Evolutionary conservation across 805 yeast species (phyloP).

Genomic region (Starmerella apicola): DNA sequence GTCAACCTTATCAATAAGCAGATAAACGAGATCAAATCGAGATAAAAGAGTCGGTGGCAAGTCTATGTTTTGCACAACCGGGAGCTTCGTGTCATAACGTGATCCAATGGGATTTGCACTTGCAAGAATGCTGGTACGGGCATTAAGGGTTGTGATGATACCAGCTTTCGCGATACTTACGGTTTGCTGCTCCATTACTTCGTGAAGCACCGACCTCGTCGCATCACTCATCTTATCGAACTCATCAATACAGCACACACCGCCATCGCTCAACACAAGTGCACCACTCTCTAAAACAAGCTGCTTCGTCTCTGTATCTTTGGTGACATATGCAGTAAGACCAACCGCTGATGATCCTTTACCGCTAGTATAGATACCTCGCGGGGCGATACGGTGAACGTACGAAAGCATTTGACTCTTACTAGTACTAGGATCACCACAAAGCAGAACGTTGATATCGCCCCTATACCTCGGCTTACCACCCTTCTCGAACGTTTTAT

Average conservation of each 20-base stretch:
- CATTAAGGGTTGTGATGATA: slow-evolving; percentile 90
- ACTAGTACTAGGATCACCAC: slow-evolving; percentile 98
- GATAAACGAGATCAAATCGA: slow-evolving; percentile 86
- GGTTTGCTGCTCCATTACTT: slow-evolving; percentile 99
- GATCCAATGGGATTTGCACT: slow-evolving; percentile 97
- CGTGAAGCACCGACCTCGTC: slow-evolving; percentile 89
- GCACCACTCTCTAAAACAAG: slow-evolving; percentile 94
- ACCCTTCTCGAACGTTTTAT: slow-evolving; percentile 76
- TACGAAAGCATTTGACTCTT: slow-evolving; percentile 90
- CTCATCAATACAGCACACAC: slow-evolving; percentile 97
- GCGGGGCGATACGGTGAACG: slow-evolving; percentile 93
- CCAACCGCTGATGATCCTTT: slow-evolving; percentile 99
- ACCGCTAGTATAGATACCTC: slow-evolving; percentile 97
- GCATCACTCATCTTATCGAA: slow-evolving; percentile 95
- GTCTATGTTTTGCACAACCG: slow-evolving; percentile 91
- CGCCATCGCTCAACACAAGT: slow-evolving; percentile 89
- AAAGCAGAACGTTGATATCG: slow-evolving; percentile 76
- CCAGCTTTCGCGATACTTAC: slow-evolving; percentile 98
- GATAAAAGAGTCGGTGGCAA: slow-evolving; percentile 92
- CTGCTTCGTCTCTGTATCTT: slow-evolving; percentile 89
- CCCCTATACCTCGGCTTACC: slow-evolving; percentile 81
- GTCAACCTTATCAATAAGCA: slow-evolving; percentile 86
- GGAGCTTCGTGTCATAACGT: slow-evolving; percentile 84
- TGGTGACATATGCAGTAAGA: slow-evolving; percentile 88
- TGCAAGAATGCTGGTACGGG: slow-evolving; percentile 89